Evolutionary conservation across 306 rosid species (phyloP).

Genomic region (Fragaria iinumae): DNA sequence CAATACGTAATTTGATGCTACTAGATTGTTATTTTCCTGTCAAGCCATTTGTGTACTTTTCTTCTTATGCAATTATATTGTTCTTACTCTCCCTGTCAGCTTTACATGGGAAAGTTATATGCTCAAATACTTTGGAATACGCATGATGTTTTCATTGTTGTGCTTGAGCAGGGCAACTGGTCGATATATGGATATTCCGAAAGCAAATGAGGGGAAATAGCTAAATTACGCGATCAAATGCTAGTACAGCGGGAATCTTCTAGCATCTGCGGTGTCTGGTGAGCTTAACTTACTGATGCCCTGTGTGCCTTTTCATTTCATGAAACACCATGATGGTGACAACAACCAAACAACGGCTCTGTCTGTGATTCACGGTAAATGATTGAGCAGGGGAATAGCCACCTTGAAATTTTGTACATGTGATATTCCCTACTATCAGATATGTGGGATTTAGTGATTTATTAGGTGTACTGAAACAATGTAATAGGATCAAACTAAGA

Average conservation of each 20-base stretch:
- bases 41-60: not conserved
- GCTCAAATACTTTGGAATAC: not conserved
- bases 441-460: not conserved
- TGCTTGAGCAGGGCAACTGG: constrained; percentile 69
- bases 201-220: constrained; percentile 7
- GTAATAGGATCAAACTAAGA: not conserved
- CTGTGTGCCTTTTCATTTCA: not conserved
- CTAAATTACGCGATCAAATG: not conserved
- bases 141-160: not conserved
- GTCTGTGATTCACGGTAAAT: not conserved
- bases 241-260: constrained; percentile 16
- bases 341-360: not conserved
- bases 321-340: not conserved
- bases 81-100: not conserved
- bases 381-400: not conserved
- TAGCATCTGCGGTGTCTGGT: not conserved
- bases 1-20: not conserved
- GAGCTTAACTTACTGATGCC: not conserved
- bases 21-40: not conserved
- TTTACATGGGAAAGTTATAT: not conserved
- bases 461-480: not conserved
- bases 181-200: constrained; percentile 39
- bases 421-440: not conserved
- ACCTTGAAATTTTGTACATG: constrained; percentile 12
- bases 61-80: not conserved